These are phyloP conservation scores for Tolypocladium paradoxum DNA, from an alignment of 2,329 filamentous ascomycete genomes.

Conservation along the genomic window DNA sequence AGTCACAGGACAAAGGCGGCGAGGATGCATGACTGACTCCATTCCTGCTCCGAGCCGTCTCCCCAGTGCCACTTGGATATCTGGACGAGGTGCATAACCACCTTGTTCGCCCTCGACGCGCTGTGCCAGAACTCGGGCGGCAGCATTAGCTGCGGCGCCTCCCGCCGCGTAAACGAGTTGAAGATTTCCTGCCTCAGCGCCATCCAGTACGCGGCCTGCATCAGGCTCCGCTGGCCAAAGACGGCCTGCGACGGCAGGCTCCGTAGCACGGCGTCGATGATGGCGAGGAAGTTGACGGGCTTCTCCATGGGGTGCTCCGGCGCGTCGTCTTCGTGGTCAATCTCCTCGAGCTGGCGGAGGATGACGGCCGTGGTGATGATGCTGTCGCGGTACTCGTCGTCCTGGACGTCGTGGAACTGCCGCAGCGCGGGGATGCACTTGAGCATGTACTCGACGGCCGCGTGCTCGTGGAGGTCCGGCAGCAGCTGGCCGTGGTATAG, in stretches of 20 bases:
- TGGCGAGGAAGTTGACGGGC: constrained; percentile 27
- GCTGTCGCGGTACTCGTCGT: constrained; percentile 28
- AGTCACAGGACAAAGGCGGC: not conserved
- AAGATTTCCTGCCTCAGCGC: constrained; percentile 29
- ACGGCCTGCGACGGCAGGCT: constrained; percentile 24
- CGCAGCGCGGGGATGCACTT: constrained; percentile 28
- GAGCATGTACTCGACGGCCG: constrained; percentile 28
- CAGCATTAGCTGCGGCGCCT: constrained; percentile 25
- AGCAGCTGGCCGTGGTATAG: constrained; percentile 27
- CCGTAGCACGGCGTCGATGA: constrained; percentile 27
- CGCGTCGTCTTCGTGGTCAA: constrained; percentile 25
- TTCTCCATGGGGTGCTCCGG: constrained; percentile 1
- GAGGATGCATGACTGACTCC: constrained; percentile 16
- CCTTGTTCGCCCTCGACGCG: constrained; percentile 26
- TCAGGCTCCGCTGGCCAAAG: constrained; percentile 23
- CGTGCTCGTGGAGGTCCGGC: constrained; percentile 22
- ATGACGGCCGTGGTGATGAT: constrained; percentile 30
- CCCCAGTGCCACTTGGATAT: constrained; percentile 31
- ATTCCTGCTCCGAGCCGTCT: constrained; percentile 22
- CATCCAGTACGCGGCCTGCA: constrained; percentile 31
- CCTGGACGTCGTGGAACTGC: constrained; percentile 23
- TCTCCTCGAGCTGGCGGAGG: constrained; percentile 28
- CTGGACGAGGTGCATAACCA: constrained; percentile 29
- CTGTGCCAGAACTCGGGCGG: constrained; percentile 21
- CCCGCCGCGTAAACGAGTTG: constrained; percentile 26